Evolutionary conservation across 768 basidiomycete genomes (phyloP), one percentile per base, ranked within the genome.

Genomic region (Butyriboletus loyo): DNA sequence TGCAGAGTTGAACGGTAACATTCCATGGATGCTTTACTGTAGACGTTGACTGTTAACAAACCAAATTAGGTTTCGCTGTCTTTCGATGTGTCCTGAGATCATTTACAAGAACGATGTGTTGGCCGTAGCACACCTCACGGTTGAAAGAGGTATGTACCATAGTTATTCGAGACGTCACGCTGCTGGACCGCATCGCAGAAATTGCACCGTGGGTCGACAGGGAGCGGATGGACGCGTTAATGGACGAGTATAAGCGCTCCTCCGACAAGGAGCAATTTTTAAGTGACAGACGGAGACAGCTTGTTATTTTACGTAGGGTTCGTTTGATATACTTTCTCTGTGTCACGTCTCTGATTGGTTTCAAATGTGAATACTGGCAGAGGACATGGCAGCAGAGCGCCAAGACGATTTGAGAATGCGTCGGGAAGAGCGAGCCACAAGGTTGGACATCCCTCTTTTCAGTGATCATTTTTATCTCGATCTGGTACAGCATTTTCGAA

Each of bases 1-100:
- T 60, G 57, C 31, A 55, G 36, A 21, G 5, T 5, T 5, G 27
- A 10, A 47, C 42, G 50, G 58, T 49, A n/a, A n/a, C n/a, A n/a
- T n/a, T n/a, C n/a, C n/a, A n/a, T n/a, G n/a, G n/a, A n/a, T n/a
- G n/a, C n/a, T 21, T 40, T 3, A 13, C 7, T 13, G 27, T 5
- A n/a, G 11, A 19, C 19, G 11, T 25, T 4, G 19, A 7, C n/a
- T n/a, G 3, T 46, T 58, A 6, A 52, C 22, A 21, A 4, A 21
- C 22, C 6, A 30, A 11, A 38, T 42, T 7, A 58, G 57, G 21
- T 34, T 53, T 14, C 35, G 38, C 14, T 1, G 17, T 41, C 21
- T 40, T 10, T 7, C 2, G 11, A 28, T 2, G 8, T 48, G 40
- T 13, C 15, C 15, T 3, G 3, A 28, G 22, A 38, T 47, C 38